Evolutionary conservation across 2,329 filamentous ascomycete genomes (phyloP).

Genomic region (Ophiostoma montium): DNA sequence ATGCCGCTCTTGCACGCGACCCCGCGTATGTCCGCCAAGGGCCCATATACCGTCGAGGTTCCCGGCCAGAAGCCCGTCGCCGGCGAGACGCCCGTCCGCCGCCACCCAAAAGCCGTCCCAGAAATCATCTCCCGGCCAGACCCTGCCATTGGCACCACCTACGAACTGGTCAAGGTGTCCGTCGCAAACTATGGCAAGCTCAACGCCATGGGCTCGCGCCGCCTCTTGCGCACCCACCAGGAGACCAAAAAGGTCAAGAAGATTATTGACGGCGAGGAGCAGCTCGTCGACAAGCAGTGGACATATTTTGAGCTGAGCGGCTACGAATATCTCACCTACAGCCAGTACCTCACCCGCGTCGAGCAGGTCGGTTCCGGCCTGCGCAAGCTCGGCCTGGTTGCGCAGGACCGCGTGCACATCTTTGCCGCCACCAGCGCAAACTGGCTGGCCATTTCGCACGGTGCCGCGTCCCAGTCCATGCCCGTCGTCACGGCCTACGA

Average conservation of each 20-base stretch:
- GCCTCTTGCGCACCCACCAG: conserved; percentile 60
- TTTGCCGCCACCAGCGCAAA: conserved; percentile 58
- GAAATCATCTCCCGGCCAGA: conserved; percentile 46
- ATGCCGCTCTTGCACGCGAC: neutral
- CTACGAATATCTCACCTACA: conserved; percentile 65
- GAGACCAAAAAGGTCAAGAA: conserved; percentile 88
- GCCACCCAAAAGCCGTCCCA: conserved; percentile 48
- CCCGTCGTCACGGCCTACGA: conserved; percentile 76
- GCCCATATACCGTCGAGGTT: conserved; percentile 55
- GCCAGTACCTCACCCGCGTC: conserved; percentile 59
- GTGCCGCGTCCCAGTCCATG: conserved; percentile 57
- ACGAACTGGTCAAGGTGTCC: conserved; percentile 58
- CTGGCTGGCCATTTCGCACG: conserved; percentile 38
- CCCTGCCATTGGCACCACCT: conserved; percentile 55
- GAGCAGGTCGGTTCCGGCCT: conserved; percentile 56
- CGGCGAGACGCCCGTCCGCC: conserved; percentile 63
- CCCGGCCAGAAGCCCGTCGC: conserved; percentile 47
- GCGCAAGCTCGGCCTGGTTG: conserved; percentile 55
- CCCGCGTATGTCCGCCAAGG: conserved; percentile 40
- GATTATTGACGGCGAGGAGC: conserved; percentile 65
- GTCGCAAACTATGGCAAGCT: conserved; percentile 51
- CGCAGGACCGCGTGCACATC: conserved; percentile 60
- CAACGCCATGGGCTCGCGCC: conserved; percentile 55
- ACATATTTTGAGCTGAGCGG: conserved; percentile 71
- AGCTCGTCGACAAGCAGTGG: conserved; percentile 74